Evolutionary conservation across 306 rosid species (phyloP), one percentile per base, ranked within the genome.

Genomic region (Cucurbita ficifolia): DNA sequence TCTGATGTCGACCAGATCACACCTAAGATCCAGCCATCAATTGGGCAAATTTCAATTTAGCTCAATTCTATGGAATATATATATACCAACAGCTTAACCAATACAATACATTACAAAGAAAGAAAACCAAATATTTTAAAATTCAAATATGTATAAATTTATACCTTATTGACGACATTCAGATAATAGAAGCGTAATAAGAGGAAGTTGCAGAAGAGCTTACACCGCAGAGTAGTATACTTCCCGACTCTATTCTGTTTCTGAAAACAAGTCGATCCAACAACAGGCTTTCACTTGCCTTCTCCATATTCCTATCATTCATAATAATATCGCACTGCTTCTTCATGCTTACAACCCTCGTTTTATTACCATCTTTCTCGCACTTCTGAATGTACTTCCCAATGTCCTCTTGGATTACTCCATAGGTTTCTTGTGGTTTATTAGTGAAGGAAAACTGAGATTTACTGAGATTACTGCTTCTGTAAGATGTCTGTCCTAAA

Each of bases 191-290:
- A 59, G 62, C 54, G 36, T 80, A 85, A 54, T 77, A 82, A 18
- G 85, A 80, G 64, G 64, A 59, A 56, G 76, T 10, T 1, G 86
- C 59, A 43, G 55, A 74, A 45, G 57, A 74, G 62, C 82, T 86
- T 67, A 85, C 81, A 12, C 83, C 40, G 72, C 97, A 90, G 10
- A 89, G 86, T 57, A 87, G 76, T 80, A 90, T 59, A 63, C 84
- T 73, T 42, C 96, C 88, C 19, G 89, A 86, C 63, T 89, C 87
- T 70, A 85, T 86, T 81, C 88, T 86, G 52, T 72, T 85, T 83
- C 78, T 85, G 36, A 86, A 70, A 5, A 75, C 8, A 58, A 84
- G 79, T 71, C 84, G 89, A 12, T 90, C 92, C 59, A 82, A 50
- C 79, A 87, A 72, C 48, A 86, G 76, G 72, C 87, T 87, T 76